These are phyloP conservation scores for Globisporangium ultimum DNA, from an alignment of 352 stramenopile species.

Conservation along the genomic window DNA sequence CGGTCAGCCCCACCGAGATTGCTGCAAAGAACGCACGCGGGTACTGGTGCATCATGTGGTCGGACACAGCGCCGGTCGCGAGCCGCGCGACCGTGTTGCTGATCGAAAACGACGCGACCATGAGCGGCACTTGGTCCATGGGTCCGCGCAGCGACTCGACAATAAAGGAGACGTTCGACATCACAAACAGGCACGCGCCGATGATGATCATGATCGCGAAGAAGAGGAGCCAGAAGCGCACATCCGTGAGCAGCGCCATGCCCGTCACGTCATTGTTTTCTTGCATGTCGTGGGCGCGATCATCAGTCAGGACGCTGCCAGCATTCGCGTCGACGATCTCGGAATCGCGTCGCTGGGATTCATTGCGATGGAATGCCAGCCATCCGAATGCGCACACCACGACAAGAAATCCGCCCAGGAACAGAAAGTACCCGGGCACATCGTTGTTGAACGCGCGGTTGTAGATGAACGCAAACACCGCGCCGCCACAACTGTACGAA, in stretches of 20 bases:
- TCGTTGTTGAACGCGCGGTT: slow-evolving; percentile 53
- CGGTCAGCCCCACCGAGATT: slow-evolving; percentile 45
- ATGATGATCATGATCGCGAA: slow-evolving; percentile 71
- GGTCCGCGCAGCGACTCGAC: slow-evolving; percentile 65
- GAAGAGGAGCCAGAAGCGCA: slow-evolving; percentile 80
- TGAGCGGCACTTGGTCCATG: slow-evolving; percentile 59
- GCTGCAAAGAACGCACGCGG: slow-evolving; percentile 59
- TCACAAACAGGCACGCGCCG: slow-evolving; percentile 66
- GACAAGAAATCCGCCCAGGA: slow-evolving; percentile 59
- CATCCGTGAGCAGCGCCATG: slow-evolving; percentile 41
- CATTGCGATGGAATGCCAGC: slow-evolving; percentile 37
- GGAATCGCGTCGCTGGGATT: slow-evolving; percentile 31
- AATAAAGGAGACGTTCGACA: slow-evolving; percentile 86
- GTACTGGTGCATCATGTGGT: slow-evolving; percentile 37
- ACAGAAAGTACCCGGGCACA: slow-evolving; percentile 71
- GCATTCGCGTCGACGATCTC: slow-evolving; percentile 38
- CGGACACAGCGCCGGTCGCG: slow-evolving; percentile 54
- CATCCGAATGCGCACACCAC: slow-evolving; percentile 44
- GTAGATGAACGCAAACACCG: slow-evolving; percentile 74
- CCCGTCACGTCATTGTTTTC: slow-evolving; percentile 55
- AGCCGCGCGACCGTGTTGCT: slow-evolving; percentile 68
- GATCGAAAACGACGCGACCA: slow-evolving; percentile 78
- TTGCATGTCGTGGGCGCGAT: slow-evolving; percentile 18
- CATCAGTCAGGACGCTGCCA: slow-evolving; percentile 20
- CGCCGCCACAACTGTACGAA: slow-evolving; percentile 74